A percentile compares a stretch with the other conserved stretches of the same genome.
Conservation (phyloP, 768 basidiomycete genomes). For the Tephrocybe sp. region DNA sequence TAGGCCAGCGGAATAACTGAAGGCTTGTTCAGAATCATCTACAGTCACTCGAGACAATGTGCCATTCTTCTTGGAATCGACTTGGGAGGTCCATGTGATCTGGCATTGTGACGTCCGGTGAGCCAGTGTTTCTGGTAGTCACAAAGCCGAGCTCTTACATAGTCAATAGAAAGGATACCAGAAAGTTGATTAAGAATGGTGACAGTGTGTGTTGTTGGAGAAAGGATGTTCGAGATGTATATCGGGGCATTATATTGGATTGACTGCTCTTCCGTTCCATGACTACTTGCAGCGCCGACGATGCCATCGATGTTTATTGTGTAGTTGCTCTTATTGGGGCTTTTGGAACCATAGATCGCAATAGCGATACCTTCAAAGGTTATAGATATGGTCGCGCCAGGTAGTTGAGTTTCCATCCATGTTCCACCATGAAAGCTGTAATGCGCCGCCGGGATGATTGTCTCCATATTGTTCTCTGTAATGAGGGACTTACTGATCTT, state of each 20-base stretch:
- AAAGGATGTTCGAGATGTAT: neutral
- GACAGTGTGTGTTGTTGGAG: neutral
- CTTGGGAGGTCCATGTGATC: constrained; percentile 5
- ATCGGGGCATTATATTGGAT: constrained; percentile 1
- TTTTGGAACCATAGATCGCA: constrained; percentile 4
- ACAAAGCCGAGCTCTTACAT: neutral
- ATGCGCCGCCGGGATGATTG: neutral
- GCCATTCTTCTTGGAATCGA: neutral
- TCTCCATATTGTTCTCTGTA: neutral
- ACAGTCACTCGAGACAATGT: neutral
- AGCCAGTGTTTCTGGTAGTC: neutral
- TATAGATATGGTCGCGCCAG: constrained; percentile 10
- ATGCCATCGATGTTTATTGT: constrained; percentile 3
- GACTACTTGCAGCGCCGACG: neutral
- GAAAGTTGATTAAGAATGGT: neutral
- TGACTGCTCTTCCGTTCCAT: neutral
- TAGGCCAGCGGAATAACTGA: neutral
- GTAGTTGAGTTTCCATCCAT: neutral
- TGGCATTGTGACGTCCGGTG: neutral
- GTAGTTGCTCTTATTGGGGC: constrained; percentile 5
- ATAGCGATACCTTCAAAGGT: constrained; percentile 7
- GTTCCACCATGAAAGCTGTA: neutral
- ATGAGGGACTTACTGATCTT: neutral
- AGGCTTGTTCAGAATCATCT: constrained; percentile 3
- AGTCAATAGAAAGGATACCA: constrained; percentile 7